These are phyloP conservation scores for Coemansia sp. DNA, from an alignment of 192 early-diverging fungal species.

Conservation along the genomic window DNA sequence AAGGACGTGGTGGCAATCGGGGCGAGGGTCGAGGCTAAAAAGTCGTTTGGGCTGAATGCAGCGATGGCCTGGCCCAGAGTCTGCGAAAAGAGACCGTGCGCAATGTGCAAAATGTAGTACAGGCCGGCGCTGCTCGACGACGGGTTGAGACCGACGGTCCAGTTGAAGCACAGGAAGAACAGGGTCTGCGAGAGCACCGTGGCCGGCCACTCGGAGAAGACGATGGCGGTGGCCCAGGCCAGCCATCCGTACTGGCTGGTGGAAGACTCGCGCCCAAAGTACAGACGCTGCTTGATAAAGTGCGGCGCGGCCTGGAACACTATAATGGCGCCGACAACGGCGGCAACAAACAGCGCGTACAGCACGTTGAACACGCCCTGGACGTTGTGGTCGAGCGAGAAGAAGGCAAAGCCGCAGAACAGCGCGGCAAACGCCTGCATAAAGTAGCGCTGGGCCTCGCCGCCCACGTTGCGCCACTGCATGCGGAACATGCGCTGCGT, in stretches of 20 bases:
- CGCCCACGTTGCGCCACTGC: conserved; percentile 68
- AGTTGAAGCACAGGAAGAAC: conserved; percentile 61
- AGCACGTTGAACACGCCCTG: conserved; percentile 60
- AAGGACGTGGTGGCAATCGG: conserved; percentile 61
- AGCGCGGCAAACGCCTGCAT: conserved; percentile 57
- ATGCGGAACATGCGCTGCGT: conserved; percentile 62
- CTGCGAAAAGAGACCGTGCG: conserved; percentile 53
- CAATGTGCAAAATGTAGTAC: conserved; percentile 57
- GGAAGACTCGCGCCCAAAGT: conserved; percentile 64
- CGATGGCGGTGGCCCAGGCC: conserved; percentile 60
- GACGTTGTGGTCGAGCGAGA: conserved; percentile 54
- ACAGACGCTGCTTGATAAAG: conserved; percentile 57
- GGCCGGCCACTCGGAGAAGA: conserved; percentile 63
- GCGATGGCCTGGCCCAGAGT: conserved; percentile 62
- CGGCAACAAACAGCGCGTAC: conserved; percentile 52
- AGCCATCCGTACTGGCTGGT: conserved; percentile 64
- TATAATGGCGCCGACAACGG: conserved; percentile 54
- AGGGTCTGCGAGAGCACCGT: conserved; percentile 53
- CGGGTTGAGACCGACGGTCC: conserved; percentile 57
- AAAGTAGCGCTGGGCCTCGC: conserved; percentile 62
- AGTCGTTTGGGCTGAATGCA: conserved; percentile 55
- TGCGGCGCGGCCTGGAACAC: conserved; percentile 65
- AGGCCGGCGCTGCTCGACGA: conserved; percentile 52
- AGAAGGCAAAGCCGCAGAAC: conserved; percentile 72
- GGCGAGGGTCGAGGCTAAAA: conserved; percentile 59